Percentiles rank a stretch among this genome's conserved stretches.
Evolutionary conservation across 2,329 filamentous ascomycete genomes (phyloP).

Genomic region (Neofusicoccum sp.): DNA sequence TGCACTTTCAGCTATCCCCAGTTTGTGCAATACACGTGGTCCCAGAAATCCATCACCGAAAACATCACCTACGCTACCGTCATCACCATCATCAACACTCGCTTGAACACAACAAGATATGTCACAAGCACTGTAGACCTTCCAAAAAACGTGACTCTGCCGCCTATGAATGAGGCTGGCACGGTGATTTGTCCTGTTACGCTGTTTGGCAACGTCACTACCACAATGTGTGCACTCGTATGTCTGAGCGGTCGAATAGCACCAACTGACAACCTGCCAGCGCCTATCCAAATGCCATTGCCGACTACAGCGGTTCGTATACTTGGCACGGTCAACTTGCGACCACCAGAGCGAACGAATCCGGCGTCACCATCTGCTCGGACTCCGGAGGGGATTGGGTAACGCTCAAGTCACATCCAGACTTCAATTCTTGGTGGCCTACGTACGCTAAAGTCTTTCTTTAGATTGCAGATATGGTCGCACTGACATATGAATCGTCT

Average conservation of each 20-base stretch:
- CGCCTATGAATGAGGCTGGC: constrained; percentile 2
- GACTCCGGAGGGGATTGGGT: background rate
- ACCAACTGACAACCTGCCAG: background rate
- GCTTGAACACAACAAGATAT: constrained; percentile 9
- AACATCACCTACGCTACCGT: constrained; percentile 13
- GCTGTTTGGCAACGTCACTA: background rate
- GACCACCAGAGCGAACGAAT: background rate
- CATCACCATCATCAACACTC: constrained; percentile 16
- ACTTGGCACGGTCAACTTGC: background rate
- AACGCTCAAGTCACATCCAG: background rate
- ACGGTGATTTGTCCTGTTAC: background rate
- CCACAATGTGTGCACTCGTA: background rate
- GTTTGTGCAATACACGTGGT: background rate
- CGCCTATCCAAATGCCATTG: background rate
- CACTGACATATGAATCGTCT: background rate
- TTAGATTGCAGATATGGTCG: background rate
- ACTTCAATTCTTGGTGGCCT: background rate
- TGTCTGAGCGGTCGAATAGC: no score
- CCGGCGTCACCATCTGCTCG: background rate
- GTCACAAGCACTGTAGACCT: constrained; percentile 1
- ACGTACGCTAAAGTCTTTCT: background rate
- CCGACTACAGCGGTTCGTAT: background rate
- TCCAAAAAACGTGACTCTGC: background rate
- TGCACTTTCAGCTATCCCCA: background rate
- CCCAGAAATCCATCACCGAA: background rate